Evolutionary conservation across 441 rosid species (phyloP), one percentile per base, ranked within the genome.

Genomic region (Melastoma candidum): DNA sequence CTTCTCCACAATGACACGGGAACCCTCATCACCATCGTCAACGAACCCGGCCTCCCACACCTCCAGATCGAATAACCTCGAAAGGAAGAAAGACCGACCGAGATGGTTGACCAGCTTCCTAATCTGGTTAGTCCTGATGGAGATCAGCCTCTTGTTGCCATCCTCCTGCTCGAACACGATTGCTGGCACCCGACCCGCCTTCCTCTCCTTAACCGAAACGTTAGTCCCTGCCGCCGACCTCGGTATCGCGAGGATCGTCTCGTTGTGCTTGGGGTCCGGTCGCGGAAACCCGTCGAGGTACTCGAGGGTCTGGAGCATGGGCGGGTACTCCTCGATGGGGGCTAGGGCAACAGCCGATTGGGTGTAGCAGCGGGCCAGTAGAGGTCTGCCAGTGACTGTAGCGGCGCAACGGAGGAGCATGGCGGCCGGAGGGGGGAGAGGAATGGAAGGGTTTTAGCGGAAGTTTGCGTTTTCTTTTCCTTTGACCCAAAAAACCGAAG

Each of bases 91-190:
- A 0, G 87, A 82, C 43, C 76, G 76, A 0, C 97, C 97, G n/a
- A 83, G 27, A 54, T 82, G 90, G 58, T 44, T 69, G 58, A 88
- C 90, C 32, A 92, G 63, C 74, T 88, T 88, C 75, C 80, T 80
- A 68, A 92, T 75, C 78, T 82, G 95, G 72, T 84, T 85, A 17
- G 76, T 51, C 68, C 75, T 82, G 29, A 88, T 83, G 3, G 95
- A 92, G 54, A 88, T 68, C 59, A 92, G 84, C 55, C 86, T 75
- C 70, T 88, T 85, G 73, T 88, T 92, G 39, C 97, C 98, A n/a
- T 92, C 84, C 43, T 84, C 92, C 57, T 79, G 92, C 71, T 92
- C 98, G 57, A 92, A 92, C 27, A 88, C 75, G 61, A 84, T 79
- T 56, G 81, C 65, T 12, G 97, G 97, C 1, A 88, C 82, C 22